Percentiles rank a stretch among this genome's conserved stretches.
These are phyloP conservation scores for Ilyonectria destructans DNA, from an alignment of 2,329 filamentous ascomycete species.

Conservation along the genomic window DNA sequence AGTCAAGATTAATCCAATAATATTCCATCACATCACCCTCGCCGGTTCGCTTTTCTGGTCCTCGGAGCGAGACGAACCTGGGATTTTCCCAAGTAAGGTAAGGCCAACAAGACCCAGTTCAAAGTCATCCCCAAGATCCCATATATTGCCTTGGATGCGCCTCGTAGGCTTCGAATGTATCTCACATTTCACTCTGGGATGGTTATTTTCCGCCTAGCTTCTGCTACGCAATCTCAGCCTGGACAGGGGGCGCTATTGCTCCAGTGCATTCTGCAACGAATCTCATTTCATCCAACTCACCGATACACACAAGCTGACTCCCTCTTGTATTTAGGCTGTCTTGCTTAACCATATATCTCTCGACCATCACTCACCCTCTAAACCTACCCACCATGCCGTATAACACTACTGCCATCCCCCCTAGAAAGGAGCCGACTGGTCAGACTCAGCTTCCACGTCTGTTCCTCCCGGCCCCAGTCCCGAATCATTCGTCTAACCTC, in stretches of 20 bases:
- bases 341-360: background rate
- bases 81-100: conserved; percentile 8
- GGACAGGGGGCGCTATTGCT: background rate
- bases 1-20: conserved; percentile 2
- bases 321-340: conserved; percentile 3
- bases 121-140: background rate
- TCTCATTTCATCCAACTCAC: background rate
- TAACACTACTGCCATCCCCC: conserved; percentile 88
- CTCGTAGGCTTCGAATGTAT: too few species aligned
- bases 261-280: background rate
- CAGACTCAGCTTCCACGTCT: conserved; percentile 88
- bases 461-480: conserved; percentile 53
- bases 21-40: background rate
- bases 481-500: conserved; percentile 29
- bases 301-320: background rate
- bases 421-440: conserved; percentile 86
- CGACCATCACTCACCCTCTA: background rate
- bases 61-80: background rate
- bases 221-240: background rate
- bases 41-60: background rate
- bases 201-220: too few species aligned
- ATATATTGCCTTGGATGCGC: background rate
- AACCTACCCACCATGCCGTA: conserved; percentile 79
- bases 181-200: too few species aligned
- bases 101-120: conserved; percentile 7